These are phyloP conservation scores for Tribonema minus DNA, from an alignment of 108 stramenopile genomes.

Conservation along the genomic window DNA sequence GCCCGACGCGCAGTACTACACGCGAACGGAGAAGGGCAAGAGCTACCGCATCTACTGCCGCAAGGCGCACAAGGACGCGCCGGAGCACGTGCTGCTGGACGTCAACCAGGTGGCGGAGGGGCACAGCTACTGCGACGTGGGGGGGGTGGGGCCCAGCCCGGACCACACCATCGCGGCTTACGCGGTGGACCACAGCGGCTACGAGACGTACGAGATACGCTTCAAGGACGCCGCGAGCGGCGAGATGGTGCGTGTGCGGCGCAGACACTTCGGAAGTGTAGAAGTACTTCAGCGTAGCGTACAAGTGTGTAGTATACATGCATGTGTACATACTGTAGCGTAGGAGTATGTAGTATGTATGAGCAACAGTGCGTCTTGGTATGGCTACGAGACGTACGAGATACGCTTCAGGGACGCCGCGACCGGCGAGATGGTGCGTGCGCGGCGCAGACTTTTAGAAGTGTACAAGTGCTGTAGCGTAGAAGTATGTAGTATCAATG, in stretches of 20 bases:
- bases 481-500: too few relatives aligned
- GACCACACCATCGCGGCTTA: constrained; percentile 71
- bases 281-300: too few relatives aligned
- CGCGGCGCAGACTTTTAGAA: too few relatives aligned
- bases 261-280: too few relatives aligned
- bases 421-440: constrained; percentile 55
- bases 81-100: constrained; percentile 64
- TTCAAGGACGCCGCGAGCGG: constrained; percentile 70
- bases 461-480: too few relatives aligned
- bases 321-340: neutral
- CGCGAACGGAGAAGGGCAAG: constrained; percentile 78
- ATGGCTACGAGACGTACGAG: constrained; percentile 58
- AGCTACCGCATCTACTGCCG: constrained; percentile 76
- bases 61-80: neutral
- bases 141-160: constrained; percentile 64
- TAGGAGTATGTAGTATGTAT: too few relatives aligned
- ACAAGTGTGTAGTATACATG: too few relatives aligned
- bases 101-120: constrained; percentile 75
- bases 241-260: constrained; percentile 44
- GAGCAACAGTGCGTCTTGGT: too few relatives aligned
- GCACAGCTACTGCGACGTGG: constrained; percentile 71
- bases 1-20: constrained; percentile 74
- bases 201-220: constrained; percentile 65
- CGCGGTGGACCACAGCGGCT: constrained; percentile 59
- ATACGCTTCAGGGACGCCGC: constrained; percentile 67